Base-by-base conservation (phyloP, 495 filamentous ascomycete genomes). In the Xanthoparmelia taractica region DNA sequence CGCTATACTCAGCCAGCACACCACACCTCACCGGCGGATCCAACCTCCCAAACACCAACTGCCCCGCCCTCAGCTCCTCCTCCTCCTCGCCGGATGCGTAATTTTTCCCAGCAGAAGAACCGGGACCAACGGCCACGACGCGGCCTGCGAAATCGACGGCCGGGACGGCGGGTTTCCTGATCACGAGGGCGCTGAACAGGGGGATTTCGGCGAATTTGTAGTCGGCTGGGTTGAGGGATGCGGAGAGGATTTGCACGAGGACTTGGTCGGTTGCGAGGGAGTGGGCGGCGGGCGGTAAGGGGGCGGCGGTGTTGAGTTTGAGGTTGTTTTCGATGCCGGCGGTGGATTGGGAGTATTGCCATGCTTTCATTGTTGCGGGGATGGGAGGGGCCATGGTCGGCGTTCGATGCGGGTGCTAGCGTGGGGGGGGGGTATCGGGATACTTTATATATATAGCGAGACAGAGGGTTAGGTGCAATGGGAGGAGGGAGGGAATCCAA, bases 211-310 rank as follows among this genome's bases (percentile, higher is more conserved):
- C 78, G 23, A 82, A 65, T 71, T 90, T 90, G 82, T 84, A 85
- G 78, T 91, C 88, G 36, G 82, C 82, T 3, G 88, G 87, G 73
- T 91, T 91, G 57, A 90, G 72, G 20, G 80, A 71, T 15, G 76
- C 74, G 57, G 77, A 71, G 58, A 83, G 68, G 10, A 89, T 81
- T 57, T 81, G 73, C 52, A 90, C 73, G 31, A 90, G 80, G 36
- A 84, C 61, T 63, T 84, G 72, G 63, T 79, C 70, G 20, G 73
- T 65, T 41, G 65, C 70, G 4, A 75, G 69, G 7, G 47, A 40
- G 18, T 40, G 47, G 15, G 68, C 58, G 1, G 71, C 70, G 1
- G 79, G 74, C 6, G 81, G 77, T 33, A 81, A 66, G 4, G 76
- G 60, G 36, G 78, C 77, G 18, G 72, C 63, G 6, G 71, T n/a